These are phyloP conservation scores for Gossypium bickii DNA, from an alignment of 345 rosid genomes.

Conservation along the genomic window DNA sequence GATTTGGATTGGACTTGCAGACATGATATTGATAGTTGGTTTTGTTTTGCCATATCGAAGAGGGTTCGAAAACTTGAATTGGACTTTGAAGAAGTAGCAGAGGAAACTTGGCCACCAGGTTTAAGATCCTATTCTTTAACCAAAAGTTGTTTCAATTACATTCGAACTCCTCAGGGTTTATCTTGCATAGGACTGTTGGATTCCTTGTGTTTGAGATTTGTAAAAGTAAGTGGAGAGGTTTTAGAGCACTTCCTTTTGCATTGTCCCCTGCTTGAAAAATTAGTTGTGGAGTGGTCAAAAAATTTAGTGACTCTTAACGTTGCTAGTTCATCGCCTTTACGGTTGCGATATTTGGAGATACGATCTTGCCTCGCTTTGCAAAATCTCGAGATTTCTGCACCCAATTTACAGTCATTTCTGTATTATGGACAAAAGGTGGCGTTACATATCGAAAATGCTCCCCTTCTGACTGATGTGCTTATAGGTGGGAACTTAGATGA, in stretches of 20 bases:
- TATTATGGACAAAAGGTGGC: constrained; percentile 10
- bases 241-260: constrained; percentile 8
- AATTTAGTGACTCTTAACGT: constrained; percentile 5
- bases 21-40: constrained; percentile 9
- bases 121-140: constrained; percentile 12
- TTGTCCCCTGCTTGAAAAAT: constrained; percentile 6
- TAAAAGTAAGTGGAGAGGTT: constrained; percentile 6
- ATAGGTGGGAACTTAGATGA: constrained; percentile 14
- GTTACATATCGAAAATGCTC: constrained; percentile 8
- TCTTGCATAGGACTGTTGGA: neutral
- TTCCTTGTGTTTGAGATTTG: constrained; percentile 10
- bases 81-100: constrained; percentile 5
- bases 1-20: constrained; percentile 11
- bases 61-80: constrained; percentile 4
- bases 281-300: constrained; percentile 13
- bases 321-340: neutral
- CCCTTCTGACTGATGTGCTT: neutral
- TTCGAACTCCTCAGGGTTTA: constrained; percentile 12
- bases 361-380: constrained; percentile 2
- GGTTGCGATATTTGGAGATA: constrained; percentile 3
- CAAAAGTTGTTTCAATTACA: constrained; percentile 1
- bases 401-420: constrained; percentile 4
- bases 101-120: constrained; percentile 7
- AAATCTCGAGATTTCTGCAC: constrained; percentile 1
- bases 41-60: constrained; percentile 10